Evolutionary conservation across 495 filamentous ascomycete species (phyloP).

Genomic region (Trichocladium antarcticum): DNA sequence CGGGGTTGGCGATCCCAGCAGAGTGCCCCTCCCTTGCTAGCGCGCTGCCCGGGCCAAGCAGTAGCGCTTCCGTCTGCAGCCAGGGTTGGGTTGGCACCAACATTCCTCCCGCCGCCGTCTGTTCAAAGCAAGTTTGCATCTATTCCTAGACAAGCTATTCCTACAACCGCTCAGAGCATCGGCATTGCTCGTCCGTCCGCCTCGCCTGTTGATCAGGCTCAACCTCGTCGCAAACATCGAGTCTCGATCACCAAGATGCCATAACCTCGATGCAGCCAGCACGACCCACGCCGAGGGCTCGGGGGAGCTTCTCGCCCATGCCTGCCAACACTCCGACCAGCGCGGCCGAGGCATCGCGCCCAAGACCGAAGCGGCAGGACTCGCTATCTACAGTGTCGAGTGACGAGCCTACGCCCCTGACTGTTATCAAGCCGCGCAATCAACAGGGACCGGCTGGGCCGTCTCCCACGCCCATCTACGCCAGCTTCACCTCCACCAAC

Average conservation of each 20-base stretch:
- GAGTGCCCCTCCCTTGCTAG: neutral
- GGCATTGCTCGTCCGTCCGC: too few species aligned
- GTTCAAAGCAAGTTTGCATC: neutral
- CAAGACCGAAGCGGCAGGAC: constrained; percentile 33
- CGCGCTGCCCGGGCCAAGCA: constrained; percentile 1
- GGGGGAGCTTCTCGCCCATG: constrained; percentile 47
- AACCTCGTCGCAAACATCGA: constrained; percentile 1
- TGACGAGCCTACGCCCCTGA: constrained; percentile 32
- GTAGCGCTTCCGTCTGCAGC: constrained; percentile 2
- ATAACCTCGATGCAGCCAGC: constrained; percentile 37
- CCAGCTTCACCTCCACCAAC: constrained; percentile 26
- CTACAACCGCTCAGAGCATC: too few species aligned
- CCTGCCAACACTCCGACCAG: constrained; percentile 25
- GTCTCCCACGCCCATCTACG: constrained; percentile 24
- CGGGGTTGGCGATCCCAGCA: neutral
- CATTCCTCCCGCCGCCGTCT: neutral
- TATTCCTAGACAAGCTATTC: neutral
- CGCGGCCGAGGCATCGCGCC: constrained; percentile 21
- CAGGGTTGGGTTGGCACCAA: neutral
- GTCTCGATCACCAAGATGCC: constrained; percentile 26
- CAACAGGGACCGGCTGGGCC: constrained; percentile 13
- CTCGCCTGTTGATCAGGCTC: neutral
- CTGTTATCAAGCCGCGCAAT: constrained; percentile 19
- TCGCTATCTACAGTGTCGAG: constrained; percentile 37
- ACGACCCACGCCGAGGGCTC: constrained; percentile 38